Evolutionary conservation across 176 grass and related monocot genomes (phyloP).

Genomic region (Miscanthus lutarioriparius): DNA sequence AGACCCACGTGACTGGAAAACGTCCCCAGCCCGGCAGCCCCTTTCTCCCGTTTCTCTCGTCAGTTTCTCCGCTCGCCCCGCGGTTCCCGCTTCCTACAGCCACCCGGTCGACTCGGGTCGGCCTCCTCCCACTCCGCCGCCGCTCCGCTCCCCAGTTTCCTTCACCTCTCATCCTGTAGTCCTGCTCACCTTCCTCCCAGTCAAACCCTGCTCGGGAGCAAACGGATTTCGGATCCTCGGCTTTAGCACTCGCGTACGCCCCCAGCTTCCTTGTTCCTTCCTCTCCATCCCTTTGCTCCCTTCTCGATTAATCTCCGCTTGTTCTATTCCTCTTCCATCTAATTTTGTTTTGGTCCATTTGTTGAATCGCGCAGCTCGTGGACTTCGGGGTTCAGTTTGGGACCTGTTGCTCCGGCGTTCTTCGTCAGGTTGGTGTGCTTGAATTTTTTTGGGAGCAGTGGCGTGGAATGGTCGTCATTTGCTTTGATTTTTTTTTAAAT

Average conservation of each 20-base stretch:
- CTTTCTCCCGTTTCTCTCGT: slow-evolving; percentile 1
- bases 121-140: background rate
- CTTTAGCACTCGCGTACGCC: background rate
- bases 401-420: background rate
- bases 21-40: background rate
- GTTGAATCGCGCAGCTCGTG: background rate
- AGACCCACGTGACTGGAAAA: slow-evolving; percentile 27
- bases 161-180: background rate
- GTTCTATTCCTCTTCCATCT: background rate
- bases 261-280: background rate
- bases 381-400: slow-evolving; percentile 2
- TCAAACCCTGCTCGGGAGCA: slow-evolving; percentile 31
- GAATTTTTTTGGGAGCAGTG: background rate
- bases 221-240: background rate
- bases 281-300: background rate
- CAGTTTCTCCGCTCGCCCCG: slow-evolving; percentile 35
- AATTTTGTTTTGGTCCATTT: background rate
- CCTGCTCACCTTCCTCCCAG: background rate
- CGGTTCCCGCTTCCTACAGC: slow-evolving; percentile 49
- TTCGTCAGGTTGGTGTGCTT: background rate
- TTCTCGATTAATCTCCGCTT: background rate
- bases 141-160: background rate
- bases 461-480: background rate
- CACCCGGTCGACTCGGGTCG: background rate
- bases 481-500: background rate